Conservation (phyloP, 768 basidiomycete genomes). For the Lepiota venenata region DNA sequence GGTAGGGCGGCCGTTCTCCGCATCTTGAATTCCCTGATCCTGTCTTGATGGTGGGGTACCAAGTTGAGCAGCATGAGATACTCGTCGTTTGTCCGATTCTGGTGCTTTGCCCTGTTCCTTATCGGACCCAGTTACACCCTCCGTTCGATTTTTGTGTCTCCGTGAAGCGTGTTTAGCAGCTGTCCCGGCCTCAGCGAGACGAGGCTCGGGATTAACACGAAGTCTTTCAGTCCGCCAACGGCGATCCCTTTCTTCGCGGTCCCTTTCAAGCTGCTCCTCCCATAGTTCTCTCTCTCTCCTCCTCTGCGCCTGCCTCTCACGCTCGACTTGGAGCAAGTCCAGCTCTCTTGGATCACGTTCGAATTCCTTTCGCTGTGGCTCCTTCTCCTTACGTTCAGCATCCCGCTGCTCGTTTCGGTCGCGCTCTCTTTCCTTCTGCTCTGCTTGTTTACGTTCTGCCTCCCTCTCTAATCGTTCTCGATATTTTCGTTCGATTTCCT, state of each 20-base stretch:
- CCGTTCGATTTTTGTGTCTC: neutral
- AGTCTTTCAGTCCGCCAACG: neutral
- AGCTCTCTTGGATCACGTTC: neutral
- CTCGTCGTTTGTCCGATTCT: neutral
- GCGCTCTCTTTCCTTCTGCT: constrained; percentile 15
- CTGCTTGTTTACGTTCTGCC: constrained; percentile 15
- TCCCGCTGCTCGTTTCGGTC: constrained; percentile 13
- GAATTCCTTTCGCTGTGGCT: constrained; percentile 7
- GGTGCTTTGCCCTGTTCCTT: neutral
- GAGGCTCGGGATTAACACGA: neutral
- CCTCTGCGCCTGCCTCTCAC: constrained; percentile 10
- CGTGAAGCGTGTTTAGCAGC: neutral
- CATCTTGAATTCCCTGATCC: neutral
- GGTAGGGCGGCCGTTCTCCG: neutral
- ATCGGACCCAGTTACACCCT: constrained; percentile 9
- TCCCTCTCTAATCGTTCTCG: constrained; percentile 12
- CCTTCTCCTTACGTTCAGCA: constrained; percentile 12
- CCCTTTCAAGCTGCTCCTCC: constrained; percentile 9
- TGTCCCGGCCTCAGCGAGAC: neutral
- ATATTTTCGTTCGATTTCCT: constrained; percentile 8
- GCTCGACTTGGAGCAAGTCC: constrained; percentile 12
- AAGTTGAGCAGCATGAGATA: neutral
- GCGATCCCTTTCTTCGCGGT: constrained; percentile 13
- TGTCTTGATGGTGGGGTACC: neutral
- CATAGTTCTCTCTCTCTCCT: constrained; percentile 9